Evolutionary conservation across 306 rosid species (phyloP), one percentile per base, ranked within the genome.

Genomic region (Astragalus glycyphyllos): DNA sequence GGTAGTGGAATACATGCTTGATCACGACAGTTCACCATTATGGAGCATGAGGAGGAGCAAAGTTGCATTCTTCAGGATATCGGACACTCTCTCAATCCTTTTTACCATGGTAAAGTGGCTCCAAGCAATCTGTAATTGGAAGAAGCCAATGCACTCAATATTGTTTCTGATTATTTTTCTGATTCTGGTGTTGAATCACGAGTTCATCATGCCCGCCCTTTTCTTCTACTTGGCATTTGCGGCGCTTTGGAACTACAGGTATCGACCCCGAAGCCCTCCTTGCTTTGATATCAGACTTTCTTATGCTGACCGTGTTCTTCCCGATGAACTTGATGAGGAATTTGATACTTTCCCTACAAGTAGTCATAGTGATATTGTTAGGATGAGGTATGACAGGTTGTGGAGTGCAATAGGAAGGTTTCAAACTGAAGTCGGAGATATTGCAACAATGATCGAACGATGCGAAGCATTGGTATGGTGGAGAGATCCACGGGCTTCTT

Each of bases 401-500:
- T 6, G 42, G 42, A 6, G 42, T 38, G 9, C 6, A 9, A 9
- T 8, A 6, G 42, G 42, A 9, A 38, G 42, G 10, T 9, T 38
- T 38, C 42, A 38, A 38, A 38, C 42, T 6, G 1, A 6, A 38
- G 9, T 2, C 1, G 42, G 42, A 6, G 42, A 38, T 38, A 38
- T 38, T 5, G 42, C 42, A 38, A 6, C 42, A 38, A 8, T 12
- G 20, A 7, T 7, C n/a, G 56, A 65, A 29, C n/a, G 26, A 8
- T 11, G 12, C 29, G 12, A 26, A 29, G 13, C 13, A 12, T 16
- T 65, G 70, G 0, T 45, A n/a, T 26, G 8, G 45, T 46, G 70
- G 70, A 26, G 42, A 45, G 70, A 65, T 29, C 70, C 70, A 26
- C 41, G 70, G 4, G 70, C 56, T 47, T 45, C 56, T 29, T 23